Evolutionary conservation across 176 grass and related monocot species (phyloP).

Genomic region (Eragrostis nindensis): DNA sequence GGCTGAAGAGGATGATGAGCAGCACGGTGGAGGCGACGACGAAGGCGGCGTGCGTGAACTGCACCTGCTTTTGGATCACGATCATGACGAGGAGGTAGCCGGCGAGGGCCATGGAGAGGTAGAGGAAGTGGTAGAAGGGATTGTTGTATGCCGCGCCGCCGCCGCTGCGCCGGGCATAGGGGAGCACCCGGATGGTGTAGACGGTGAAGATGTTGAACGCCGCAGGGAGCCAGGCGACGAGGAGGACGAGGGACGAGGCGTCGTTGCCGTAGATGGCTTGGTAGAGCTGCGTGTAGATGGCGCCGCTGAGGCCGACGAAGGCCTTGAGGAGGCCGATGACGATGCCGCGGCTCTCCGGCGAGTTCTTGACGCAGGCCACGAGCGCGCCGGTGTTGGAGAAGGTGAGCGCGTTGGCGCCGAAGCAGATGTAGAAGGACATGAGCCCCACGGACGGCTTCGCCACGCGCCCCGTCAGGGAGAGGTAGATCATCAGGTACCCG

Average conservation of each 20-base stretch:
- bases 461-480: conserved; percentile 51
- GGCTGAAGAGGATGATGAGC: conserved; percentile 51
- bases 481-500: conserved; percentile 78
- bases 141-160: conserved; percentile 13
- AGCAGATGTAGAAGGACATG: conserved; percentile 66
- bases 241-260: conserved; percentile 46
- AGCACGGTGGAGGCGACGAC: conserved; percentile 30
- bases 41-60: conserved; percentile 41
- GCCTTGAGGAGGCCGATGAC: conserved; percentile 54
- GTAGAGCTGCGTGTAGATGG: conserved; percentile 91
- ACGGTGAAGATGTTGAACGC: conserved; percentile 60
- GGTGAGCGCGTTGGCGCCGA: conserved; percentile 67
- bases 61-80: conserved; percentile 49
- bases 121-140: conserved; percentile 52
- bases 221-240: conserved; percentile 64
- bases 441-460: conserved; percentile 44
- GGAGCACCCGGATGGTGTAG: conserved; percentile 55
- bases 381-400: conserved; percentile 71
- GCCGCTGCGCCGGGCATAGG: neutral
- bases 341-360: conserved; percentile 65
- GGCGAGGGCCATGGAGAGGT: conserved; percentile 46
- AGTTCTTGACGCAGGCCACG: conserved; percentile 62
- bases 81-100: conserved; percentile 54
- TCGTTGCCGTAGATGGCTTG: conserved; percentile 64
- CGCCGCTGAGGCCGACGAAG: conserved; percentile 85